These are phyloP conservation scores for Mortierella alpina DNA, from an alignment of 192 early-diverging fungal species.

Conservation along the genomic window DNA sequence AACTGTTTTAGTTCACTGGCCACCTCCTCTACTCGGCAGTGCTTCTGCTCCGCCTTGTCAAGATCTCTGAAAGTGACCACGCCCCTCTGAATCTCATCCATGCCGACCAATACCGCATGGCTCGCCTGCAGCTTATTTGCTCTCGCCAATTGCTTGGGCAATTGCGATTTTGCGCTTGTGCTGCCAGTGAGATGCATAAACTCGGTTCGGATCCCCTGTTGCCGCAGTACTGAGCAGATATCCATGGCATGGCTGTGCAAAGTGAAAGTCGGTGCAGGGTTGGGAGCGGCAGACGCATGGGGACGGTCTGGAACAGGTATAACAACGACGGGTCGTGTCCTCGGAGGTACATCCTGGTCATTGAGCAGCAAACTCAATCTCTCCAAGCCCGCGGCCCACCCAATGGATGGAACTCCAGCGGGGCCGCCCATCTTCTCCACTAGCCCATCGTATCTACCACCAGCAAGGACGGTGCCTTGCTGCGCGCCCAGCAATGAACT, in stretches of 20 bases:
- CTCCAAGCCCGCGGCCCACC: constrained; percentile 77
- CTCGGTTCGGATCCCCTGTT: constrained; percentile 24
- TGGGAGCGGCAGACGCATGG: not conserved
- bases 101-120: constrained; percentile 51
- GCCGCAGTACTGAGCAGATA: constrained; percentile 7
- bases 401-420: constrained; percentile 61
- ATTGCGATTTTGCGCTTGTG: constrained; percentile 20
- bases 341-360: constrained; percentile 1
- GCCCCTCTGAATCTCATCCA: constrained; percentile 36
- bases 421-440: constrained; percentile 65
- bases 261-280: not conserved
- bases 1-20: constrained; percentile 4
- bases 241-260: constrained; percentile 29
- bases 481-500: constrained; percentile 59
- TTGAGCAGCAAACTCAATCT: constrained; percentile 62
- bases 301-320: constrained; percentile 40
- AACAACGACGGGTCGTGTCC: constrained; percentile 33
- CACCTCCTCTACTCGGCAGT: constrained; percentile 18
- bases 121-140: constrained; percentile 49
- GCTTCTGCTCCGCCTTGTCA: constrained; percentile 38
- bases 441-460: constrained; percentile 74
- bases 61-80: constrained; percentile 39
- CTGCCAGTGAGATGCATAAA: constrained; percentile 25
- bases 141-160: constrained; percentile 35
- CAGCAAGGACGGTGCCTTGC: constrained; percentile 75